A percentile compares a stretch with the other conserved stretches of the same genome.
Evolutionary conservation across 2,329 filamentous ascomycete species (phyloP).

Genomic region (Cryphonectria japonica): DNA sequence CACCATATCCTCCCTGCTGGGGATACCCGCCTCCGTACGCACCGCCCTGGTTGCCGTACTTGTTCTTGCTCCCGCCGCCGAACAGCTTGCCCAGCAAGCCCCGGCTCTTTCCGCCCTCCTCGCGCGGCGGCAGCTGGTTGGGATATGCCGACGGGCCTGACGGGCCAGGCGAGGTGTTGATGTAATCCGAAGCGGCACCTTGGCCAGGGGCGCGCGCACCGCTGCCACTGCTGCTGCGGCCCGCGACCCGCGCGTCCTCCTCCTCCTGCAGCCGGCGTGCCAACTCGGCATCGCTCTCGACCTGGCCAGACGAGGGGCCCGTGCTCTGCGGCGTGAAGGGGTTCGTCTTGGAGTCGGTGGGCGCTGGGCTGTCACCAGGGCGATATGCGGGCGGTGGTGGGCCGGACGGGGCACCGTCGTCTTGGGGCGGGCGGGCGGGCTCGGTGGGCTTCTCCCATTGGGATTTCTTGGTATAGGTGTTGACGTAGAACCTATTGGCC

Average conservation of each 20-base stretch:
- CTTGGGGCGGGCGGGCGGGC: slow-evolving; percentile 57
- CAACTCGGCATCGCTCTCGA: slow-evolving; percentile 71
- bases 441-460: slow-evolving; percentile 86
- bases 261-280: slow-evolving; percentile 82
- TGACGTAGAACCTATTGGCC: slow-evolving; percentile 78
- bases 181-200: slow-evolving; percentile 43
- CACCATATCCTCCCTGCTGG: slow-evolving; percentile 38
- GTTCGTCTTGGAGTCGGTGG: slow-evolving; percentile 67
- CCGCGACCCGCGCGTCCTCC: slow-evolving; percentile 67
- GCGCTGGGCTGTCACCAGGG: slow-evolving; percentile 50
- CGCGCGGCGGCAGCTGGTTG: slow-evolving; percentile 45
- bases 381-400: slow-evolving; percentile 69
- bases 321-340: slow-evolving; percentile 62
- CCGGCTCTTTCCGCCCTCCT: slow-evolving; percentile 44
- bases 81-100: slow-evolving; percentile 59
- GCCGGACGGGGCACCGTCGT: slow-evolving; percentile 52
- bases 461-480: slow-evolving; percentile 83
- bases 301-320: slow-evolving; percentile 37
- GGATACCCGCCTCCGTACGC: slow-evolving; percentile 34
- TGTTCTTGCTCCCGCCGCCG: slow-evolving; percentile 49
- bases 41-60: slow-evolving; percentile 41
- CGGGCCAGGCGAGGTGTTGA: slow-evolving; percentile 32
- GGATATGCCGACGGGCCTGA: slow-evolving; percentile 32
- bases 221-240: slow-evolving; percentile 33
- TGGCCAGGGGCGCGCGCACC: slow-evolving; percentile 33